Evolutionary conservation across 768 basidiomycete species (phyloP).

Genomic region (Tricholoma matsutake): DNA sequence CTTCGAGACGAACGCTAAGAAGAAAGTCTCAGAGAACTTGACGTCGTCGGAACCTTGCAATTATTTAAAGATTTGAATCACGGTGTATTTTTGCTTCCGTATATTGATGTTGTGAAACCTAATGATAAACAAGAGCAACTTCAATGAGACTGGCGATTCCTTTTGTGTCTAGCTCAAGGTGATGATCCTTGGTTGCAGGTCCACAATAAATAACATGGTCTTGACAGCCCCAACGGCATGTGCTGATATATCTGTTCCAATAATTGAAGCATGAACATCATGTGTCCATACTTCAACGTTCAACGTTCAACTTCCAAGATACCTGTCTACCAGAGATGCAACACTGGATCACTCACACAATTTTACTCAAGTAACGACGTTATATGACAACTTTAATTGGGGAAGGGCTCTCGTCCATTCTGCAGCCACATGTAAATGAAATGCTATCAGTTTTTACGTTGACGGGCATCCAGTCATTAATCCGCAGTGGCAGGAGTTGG

Average conservation of each 20-base stretch:
- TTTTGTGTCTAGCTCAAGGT: neutral
- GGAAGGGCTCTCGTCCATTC: neutral
- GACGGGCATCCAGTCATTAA: neutral
- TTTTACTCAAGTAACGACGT: neutral
- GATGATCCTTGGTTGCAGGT: neutral
- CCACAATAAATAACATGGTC: too few relatives aligned
- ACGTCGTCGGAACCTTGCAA: too few relatives aligned
- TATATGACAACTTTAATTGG: neutral
- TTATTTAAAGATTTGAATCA: too few relatives aligned
- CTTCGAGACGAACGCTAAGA: too few relatives aligned
- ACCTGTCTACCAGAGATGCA: neutral
- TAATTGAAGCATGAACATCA: neutral
- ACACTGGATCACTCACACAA: neutral
- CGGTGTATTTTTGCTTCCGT: too few relatives aligned
- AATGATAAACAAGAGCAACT: too few relatives aligned
- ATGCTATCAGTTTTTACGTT: neutral
- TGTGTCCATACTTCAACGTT: too few relatives aligned
- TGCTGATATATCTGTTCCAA: too few relatives aligned
- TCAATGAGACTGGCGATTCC: neutral
- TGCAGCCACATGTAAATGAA: neutral
- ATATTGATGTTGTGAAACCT: too few relatives aligned
- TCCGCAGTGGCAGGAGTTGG: too few relatives aligned
- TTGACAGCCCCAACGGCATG: too few relatives aligned
- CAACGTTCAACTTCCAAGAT: neutral
- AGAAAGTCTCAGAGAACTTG: too few relatives aligned